Evolutionary conservation across 768 basidiomycete genomes (phyloP).

Genomic region (Termitomyces eurrhizus): DNA sequence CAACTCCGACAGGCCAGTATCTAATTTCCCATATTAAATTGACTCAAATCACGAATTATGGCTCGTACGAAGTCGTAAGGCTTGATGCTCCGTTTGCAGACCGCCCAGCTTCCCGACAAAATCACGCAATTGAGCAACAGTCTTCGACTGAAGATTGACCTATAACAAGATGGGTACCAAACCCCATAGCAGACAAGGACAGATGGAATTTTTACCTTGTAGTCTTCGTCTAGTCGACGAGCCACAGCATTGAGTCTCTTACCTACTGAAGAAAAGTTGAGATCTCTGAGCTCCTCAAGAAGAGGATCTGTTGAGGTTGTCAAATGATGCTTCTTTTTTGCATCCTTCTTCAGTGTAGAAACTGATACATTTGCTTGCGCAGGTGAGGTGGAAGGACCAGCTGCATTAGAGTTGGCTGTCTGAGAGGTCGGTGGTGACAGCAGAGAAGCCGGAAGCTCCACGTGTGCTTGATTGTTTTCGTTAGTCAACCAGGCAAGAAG

Average conservation of each 20-base stretch:
- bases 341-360: conserved; percentile 62
- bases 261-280: conserved; percentile 91
- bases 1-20: conserved; percentile 92
- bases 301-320: conserved; percentile 77
- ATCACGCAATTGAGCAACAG: conserved; percentile 85
- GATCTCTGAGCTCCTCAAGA: conserved; percentile 78
- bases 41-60: background rate
- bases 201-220: conserved; percentile 54
- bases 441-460: conserved; percentile 74
- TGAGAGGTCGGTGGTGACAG: conserved; percentile 53
- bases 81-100: conserved; percentile 88
- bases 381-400: conserved; percentile 34
- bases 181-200: background rate
- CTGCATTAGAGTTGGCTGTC: conserved; percentile 32
- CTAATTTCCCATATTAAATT: conserved; percentile 33
- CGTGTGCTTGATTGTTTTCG: conserved; percentile 50
- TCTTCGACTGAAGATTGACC: conserved; percentile 85
- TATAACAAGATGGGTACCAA: conserved; percentile 23
- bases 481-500: conserved; percentile 3
- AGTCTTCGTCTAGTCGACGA: conserved; percentile 84
- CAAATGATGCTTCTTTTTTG: conserved; percentile 87
- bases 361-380: conserved; percentile 37
- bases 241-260: conserved; percentile 78
- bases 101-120: conserved; percentile 96
- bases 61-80: conserved; percentile 77